Percentiles rank a stretch among this genome's conserved stretches.
phyloP scores from a whole-genome alignment of 768 basidiomycete genomes.

The Atractiella rhizophila region DNA sequence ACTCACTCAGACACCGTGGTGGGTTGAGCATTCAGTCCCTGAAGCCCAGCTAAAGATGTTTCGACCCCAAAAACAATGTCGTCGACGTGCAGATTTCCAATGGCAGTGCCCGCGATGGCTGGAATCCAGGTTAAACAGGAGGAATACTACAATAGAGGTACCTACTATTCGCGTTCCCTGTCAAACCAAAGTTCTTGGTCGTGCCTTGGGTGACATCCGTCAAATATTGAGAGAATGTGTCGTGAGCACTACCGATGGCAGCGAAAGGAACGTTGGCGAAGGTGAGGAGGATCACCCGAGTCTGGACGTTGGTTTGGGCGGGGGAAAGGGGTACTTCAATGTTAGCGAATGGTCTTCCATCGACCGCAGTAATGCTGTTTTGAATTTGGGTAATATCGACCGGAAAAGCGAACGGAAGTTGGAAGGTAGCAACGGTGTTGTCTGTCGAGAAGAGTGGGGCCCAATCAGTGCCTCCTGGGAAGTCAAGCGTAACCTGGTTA shows the following conservation, averaged over 20 bases:
- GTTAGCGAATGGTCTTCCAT: conserved; percentile 28
- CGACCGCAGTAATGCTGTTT: conserved; percentile 23
- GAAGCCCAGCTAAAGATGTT: conserved; percentile 36
- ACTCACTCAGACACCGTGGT: conserved; percentile 35
- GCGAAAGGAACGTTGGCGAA: conserved; percentile 37
- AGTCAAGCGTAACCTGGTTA: conserved; percentile 35
- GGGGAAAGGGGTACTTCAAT: conserved; percentile 35
- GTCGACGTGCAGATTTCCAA: conserved; percentile 33
- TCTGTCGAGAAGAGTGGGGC: conserved; percentile 35
- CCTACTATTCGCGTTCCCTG: conserved; percentile 5
- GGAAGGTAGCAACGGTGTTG: conserved; percentile 37
- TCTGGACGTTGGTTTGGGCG: conserved; percentile 35
- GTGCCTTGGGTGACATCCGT: conserved; percentile 24
- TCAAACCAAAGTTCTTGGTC: conserved; percentile 2
- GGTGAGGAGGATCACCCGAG: conserved; percentile 35
- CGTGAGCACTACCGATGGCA: conserved; percentile 28
- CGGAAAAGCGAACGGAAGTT: conserved; percentile 43
- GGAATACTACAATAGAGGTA: background rate
- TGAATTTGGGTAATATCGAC: conserved; percentile 37
- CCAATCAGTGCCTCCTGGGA: conserved; percentile 35
- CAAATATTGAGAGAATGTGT: conserved; percentile 36
- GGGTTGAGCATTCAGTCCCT: conserved; percentile 37
- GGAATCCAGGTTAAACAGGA: background rate
- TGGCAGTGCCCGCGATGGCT: conserved; percentile 32
- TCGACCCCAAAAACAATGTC: conserved; percentile 37